These are phyloP conservation scores for Neonectria faginata DNA, from an alignment of 2,329 filamentous ascomycete genomes.

Conservation along the genomic window DNA sequence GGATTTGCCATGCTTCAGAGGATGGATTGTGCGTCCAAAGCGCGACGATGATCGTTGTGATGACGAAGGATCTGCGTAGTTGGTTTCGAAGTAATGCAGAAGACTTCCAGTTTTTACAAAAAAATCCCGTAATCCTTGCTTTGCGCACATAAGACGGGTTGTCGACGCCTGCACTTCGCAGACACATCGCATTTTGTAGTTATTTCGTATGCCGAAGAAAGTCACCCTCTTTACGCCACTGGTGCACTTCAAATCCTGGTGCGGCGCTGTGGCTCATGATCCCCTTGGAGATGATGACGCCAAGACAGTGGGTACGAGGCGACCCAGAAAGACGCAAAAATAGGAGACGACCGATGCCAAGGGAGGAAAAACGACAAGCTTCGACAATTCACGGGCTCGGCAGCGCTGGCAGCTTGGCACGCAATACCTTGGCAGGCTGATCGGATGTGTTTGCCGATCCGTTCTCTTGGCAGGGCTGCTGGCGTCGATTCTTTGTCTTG, in stretches of 20 bases:
- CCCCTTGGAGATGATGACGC: slow-evolving; percentile 13
- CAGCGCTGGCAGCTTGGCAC: slow-evolving; percentile 36
- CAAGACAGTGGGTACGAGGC: slow-evolving; percentile 8
- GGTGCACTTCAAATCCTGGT: background rate
- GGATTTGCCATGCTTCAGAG: background rate
- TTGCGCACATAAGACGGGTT: background rate
- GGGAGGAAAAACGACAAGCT: background rate
- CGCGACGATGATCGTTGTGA: slow-evolving; percentile 5
- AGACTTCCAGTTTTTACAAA: background rate
- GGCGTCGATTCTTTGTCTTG: slow-evolving; percentile 14
- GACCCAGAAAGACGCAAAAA: slow-evolving; percentile 2
- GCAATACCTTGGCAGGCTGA: slow-evolving; percentile 38
- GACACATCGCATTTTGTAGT: too few species aligned
- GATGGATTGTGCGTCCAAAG: background rate
- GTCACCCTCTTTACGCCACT: background rate
- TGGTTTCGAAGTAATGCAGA: background rate
- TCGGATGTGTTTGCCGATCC: slow-evolving; percentile 45
- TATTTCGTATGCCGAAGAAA: too few species aligned
- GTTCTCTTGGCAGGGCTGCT: slow-evolving; percentile 40
- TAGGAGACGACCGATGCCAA: background rate
- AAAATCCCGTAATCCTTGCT: background rate
- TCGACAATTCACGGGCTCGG: background rate
- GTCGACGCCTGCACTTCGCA: too few species aligned
- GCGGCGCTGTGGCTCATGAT: slow-evolving; percentile 14
- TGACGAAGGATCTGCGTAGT: slow-evolving; percentile 16